Evolutionary conservation across 345 rosid species (phyloP).

Genomic region (Arabidopsis arenosa): DNA sequence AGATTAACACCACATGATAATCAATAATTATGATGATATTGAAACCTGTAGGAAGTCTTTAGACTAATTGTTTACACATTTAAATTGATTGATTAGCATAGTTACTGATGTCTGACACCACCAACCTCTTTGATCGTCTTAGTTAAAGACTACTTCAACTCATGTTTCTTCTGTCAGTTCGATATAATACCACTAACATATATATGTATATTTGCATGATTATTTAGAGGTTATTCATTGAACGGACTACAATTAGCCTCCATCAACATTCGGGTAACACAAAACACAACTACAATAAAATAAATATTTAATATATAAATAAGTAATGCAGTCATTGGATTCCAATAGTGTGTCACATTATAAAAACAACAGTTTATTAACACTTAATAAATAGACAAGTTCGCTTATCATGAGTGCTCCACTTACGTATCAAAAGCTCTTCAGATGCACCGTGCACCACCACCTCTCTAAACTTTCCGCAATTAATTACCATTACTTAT

Average conservation of each 20-base stretch:
- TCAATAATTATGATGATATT: background rate
- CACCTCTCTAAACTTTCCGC: constrained; percentile 23
- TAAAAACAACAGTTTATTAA: background rate
- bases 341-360: constrained; percentile 36
- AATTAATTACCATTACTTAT: background rate
- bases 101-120: constrained; percentile 6
- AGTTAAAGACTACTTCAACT: background rate
- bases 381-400: constrained; percentile 39
- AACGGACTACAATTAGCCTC: background rate
- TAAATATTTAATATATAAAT: background rate
- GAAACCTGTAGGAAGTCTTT: background rate
- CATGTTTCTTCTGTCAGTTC: background rate
- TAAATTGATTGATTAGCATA: background rate
- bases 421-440: constrained; percentile 44
- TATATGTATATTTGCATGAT: background rate
- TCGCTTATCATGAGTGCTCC: constrained; percentile 47
- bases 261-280: constrained; percentile 9
- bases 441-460: constrained; percentile 29
- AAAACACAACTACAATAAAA: constrained; percentile 7
- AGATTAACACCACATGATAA: background rate
- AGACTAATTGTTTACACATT: background rate
- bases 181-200: background rate
- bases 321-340: constrained; percentile 34
- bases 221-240: background rate
- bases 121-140: background rate